Evolutionary conservation across 305 asterid species (phyloP).

Genomic region (Rubia peregrina): DNA sequence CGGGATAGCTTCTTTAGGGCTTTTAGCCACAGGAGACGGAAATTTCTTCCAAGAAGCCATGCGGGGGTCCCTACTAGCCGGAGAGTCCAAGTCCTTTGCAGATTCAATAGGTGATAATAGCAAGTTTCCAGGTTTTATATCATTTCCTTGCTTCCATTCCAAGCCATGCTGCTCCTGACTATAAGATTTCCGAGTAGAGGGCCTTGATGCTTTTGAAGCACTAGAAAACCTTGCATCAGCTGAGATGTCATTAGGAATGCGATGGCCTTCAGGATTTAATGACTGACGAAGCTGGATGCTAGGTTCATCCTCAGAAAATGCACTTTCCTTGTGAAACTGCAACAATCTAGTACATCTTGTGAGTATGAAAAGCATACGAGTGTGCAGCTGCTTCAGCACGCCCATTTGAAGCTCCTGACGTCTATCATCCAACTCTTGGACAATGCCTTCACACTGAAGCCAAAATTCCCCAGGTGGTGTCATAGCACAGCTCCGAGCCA

Average conservation of each 20-base stretch:
- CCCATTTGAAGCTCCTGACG: slow-evolving; percentile 99
- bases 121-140: slow-evolving; percentile 33
- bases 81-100: slow-evolving; percentile 39
- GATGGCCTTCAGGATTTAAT: slow-evolving; percentile 67
- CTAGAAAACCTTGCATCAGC: slow-evolving; percentile 39
- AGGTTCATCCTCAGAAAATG: slow-evolving; percentile 78
- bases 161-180: slow-evolving; percentile 83
- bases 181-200: slow-evolving; percentile 63
- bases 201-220: slow-evolving; percentile 43
- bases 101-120: slow-evolving; percentile 38
- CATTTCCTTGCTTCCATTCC: slow-evolving; percentile 53
- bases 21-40: slow-evolving; percentile 63
- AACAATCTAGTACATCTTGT: slow-evolving; percentile 94
- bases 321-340: slow-evolving; percentile 97
- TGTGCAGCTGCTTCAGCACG: slow-evolving; percentile 84
- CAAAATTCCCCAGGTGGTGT: slow-evolving; percentile 93
- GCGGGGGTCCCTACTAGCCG: slow-evolving; percentile 48
- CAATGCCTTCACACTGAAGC: slow-evolving; percentile 99
- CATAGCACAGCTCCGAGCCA: slow-evolving; percentile 97
- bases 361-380: slow-evolving; percentile 98
- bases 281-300: slow-evolving; percentile 76
- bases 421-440: slow-evolving; percentile 93
- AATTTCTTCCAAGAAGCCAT: slow-evolving; percentile 92
- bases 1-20: slow-evolving; percentile 52
- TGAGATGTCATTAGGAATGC: slow-evolving; percentile 34